Base-by-base conservation (phyloP, 306 rosid genomes). In the Malus sylvestris region DNA sequence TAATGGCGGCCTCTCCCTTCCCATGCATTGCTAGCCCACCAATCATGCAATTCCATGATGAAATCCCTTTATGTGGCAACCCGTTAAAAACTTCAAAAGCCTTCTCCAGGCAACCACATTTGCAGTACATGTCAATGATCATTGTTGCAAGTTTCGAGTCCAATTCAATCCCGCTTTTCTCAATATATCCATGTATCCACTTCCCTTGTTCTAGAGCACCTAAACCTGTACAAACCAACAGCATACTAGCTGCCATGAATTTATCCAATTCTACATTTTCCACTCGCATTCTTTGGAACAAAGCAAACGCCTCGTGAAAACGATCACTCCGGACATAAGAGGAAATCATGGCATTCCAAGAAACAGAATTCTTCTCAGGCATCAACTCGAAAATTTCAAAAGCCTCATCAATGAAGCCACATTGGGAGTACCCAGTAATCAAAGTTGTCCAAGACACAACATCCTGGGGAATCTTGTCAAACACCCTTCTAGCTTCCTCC, bases 21-120 rank as follows among this genome's bases (percentile, higher is more conserved):
- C 91, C 97, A 38, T 91, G 93, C 85, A 82, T 83, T 45, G 97
- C 97, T 63, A 89, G 78, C 68, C 95, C 97, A 35, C 97, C 88
- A 76, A 91, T 88, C 93, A 88, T 85, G 81, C 86, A 79, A 67
- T 91, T 89, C 94, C 97, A 89, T 0, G 86, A 84, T 30, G 90
- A 88, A 63, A 85, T 58, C 3, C 88, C 87, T 64, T 78, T 86
- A n/a, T 32, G 27, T 10, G 82, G 71, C 70, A 89, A 77, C 35
- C 67, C 71, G 40, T 72, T 59, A 72, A 91, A 91, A 44, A 86
- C 84, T 66, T 73, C 65, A 58, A 83, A 79, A 15, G 91, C 94
- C 81, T 72, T 71, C n/a, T 88, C 87, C 82, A 83, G 16, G 79
- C 85, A 91, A 30, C 94, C 91, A 80, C 94, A 88, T 78, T 88